Conservation (phyloP, 106 monocot species). For the Dendrobium officinale region DNA sequence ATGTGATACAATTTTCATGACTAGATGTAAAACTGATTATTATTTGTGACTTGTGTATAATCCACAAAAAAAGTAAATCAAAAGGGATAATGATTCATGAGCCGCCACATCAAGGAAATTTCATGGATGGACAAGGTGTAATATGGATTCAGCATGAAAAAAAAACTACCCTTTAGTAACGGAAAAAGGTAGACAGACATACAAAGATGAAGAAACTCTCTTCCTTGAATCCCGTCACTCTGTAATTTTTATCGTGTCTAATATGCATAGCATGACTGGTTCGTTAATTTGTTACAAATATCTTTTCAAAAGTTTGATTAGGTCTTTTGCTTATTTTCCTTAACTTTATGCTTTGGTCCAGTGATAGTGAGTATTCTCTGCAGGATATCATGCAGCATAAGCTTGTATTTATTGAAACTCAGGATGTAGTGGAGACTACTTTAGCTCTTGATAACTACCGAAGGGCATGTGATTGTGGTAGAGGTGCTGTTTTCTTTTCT, state of each 20-base stretch:
- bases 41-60: no score
- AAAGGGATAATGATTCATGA: no score
- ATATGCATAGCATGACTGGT: background rate
- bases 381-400: slow-evolving; percentile 99
- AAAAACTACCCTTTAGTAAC: no score
- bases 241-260: background rate
- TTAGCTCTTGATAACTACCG: slow-evolving; percentile 98
- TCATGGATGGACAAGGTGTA: no score
- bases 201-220: no score
- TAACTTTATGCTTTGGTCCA: background rate
- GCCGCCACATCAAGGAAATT: no score
- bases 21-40: no score
- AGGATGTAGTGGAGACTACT: slow-evolving; percentile 97
- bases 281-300: background rate
- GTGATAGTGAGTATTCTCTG: slow-evolving; percentile 8
- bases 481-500: slow-evolving; percentile 98
- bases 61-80: no score
- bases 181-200: no score
- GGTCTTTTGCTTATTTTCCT: background rate
- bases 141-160: no score
- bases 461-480: slow-evolving; percentile 89
- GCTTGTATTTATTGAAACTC: slow-evolving; percentile 96
- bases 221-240: no score
- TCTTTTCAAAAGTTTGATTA: background rate
- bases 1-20: no score